These are phyloP conservation scores for Apophysomyces trapeziformis DNA, from an alignment of 371 early-diverging fungal species.

Conservation along the genomic window DNA sequence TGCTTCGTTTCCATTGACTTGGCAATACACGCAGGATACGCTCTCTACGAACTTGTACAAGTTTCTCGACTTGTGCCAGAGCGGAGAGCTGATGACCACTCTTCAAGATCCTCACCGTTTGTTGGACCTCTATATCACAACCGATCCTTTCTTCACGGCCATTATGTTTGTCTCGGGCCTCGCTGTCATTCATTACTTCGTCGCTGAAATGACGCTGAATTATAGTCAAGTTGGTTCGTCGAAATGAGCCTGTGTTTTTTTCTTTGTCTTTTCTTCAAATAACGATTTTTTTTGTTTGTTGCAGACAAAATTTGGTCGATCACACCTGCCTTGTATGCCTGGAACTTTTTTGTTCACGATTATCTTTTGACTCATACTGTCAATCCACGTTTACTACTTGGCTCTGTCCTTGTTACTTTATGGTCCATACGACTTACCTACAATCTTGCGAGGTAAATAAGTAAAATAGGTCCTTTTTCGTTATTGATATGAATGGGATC, in stretches of 20 bases:
- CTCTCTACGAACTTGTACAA: neutral
- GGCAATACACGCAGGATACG: neutral
- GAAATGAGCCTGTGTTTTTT: neutral
- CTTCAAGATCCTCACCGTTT: constrained; percentile 19
- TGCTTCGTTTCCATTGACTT: neutral
- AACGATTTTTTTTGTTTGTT: neutral
- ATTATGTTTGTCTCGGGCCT: constrained; percentile 18
- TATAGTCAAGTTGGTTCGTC: constrained; percentile 53
- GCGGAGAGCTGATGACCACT: neutral
- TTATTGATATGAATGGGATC: neutral
- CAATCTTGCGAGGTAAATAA: constrained; percentile 67
- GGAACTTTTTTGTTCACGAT: constrained; percentile 60
- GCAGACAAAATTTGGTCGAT: constrained; percentile 77
- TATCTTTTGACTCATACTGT: constrained; percentile 29
- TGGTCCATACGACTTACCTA: constrained; percentile 85
- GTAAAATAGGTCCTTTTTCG: neutral
- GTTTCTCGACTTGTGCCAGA: neutral
- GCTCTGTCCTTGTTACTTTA: constrained; percentile 55
- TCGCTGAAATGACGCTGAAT: constrained; percentile 44
- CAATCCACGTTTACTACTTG: constrained; percentile 55
- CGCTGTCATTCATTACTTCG: constrained; percentile 28
- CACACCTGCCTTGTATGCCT: constrained; percentile 64
- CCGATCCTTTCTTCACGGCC: constrained; percentile 36
- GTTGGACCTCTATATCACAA: constrained; percentile 21
- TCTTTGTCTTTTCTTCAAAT: neutral